These are phyloP conservation scores for Dendrobium huoshanense DNA, from an alignment of 106 monocot species.

Conservation along the genomic window DNA sequence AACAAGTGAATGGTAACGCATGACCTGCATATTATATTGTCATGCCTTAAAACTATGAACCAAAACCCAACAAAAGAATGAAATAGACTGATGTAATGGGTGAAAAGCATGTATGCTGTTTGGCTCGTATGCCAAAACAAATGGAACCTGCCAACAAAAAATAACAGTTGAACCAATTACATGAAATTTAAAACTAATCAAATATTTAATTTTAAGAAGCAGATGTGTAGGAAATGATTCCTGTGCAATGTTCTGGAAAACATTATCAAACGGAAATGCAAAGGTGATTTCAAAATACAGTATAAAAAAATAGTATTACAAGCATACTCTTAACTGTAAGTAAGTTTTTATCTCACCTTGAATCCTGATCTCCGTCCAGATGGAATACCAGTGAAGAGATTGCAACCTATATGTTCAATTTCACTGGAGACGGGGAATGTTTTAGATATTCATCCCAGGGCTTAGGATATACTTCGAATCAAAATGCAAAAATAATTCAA, in stretches of 20 bases:
- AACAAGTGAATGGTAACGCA: conserved; percentile 93
- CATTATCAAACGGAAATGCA: neutral
- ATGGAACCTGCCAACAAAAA: neutral
- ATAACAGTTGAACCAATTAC: neutral
- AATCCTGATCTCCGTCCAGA: conserved; percentile 90
- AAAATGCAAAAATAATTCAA: neutral
- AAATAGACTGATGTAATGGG: neutral
- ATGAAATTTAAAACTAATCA: neutral
- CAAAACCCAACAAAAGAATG: neutral
- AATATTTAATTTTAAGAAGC: neutral
- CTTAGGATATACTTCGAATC: neutral
- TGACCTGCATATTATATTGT: conserved; percentile 48
- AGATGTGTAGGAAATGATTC: neutral
- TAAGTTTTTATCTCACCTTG: conserved; percentile 42
- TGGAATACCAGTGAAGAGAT: conserved; percentile 73
- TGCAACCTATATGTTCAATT: conserved; percentile 68
- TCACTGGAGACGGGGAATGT: conserved; percentile 43
- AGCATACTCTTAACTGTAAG: neutral
- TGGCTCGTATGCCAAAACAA: neutral
- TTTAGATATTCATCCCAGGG: neutral
- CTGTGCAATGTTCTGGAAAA: neutral
- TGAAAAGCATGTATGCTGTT: neutral
- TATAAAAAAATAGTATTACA: neutral
- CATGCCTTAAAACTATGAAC: neutral
- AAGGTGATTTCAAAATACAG: neutral